Evolutionary conservation across 352 stramenopile genomes (phyloP).

Genomic region (Albugo candida): DNA sequence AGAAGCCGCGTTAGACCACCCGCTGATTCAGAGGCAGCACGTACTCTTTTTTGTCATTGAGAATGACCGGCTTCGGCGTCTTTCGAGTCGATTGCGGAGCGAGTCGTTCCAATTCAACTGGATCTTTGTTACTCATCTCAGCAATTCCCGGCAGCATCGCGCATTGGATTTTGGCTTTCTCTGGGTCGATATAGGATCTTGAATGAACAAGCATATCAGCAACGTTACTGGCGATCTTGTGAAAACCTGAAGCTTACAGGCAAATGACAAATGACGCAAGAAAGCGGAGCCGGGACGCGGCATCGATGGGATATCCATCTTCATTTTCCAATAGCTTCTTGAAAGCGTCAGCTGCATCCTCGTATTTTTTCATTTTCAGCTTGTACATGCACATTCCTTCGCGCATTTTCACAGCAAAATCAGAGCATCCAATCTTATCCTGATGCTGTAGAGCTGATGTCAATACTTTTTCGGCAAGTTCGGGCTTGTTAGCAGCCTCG

Average conservation of each 20-base stretch:
- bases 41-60: slow-evolving; percentile 64
- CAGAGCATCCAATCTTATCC: slow-evolving; percentile 16
- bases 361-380: slow-evolving; percentile 59
- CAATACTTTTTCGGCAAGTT: slow-evolving; percentile 27
- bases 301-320: slow-evolving; percentile 29
- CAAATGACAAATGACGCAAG: slow-evolving; percentile 57
- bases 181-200: slow-evolving; percentile 56
- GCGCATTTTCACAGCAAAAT: slow-evolving; percentile 43
- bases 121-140: slow-evolving; percentile 25
- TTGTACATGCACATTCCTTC: slow-evolving; percentile 66
- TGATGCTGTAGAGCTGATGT: slow-evolving; percentile 23
- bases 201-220: neutral
- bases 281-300: slow-evolving; percentile 47
- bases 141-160: slow-evolving; percentile 35
- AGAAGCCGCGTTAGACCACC: neutral
- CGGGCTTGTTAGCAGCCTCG: slow-evolving; percentile 32
- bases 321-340: slow-evolving; percentile 47
- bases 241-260: slow-evolving; percentile 22
- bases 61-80: slow-evolving; percentile 31
- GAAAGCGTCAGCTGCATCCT: slow-evolving; percentile 37
- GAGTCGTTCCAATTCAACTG: slow-evolving; percentile 41
- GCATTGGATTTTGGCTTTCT: slow-evolving; percentile 36
- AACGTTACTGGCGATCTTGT: slow-evolving; percentile 2
- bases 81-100: slow-evolving; percentile 37
- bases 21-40: slow-evolving; percentile 7